These are phyloP conservation scores for Trichosporon ovoides DNA, from an alignment of 1,284 basidiomycete species.

Conservation along the genomic window DNA sequence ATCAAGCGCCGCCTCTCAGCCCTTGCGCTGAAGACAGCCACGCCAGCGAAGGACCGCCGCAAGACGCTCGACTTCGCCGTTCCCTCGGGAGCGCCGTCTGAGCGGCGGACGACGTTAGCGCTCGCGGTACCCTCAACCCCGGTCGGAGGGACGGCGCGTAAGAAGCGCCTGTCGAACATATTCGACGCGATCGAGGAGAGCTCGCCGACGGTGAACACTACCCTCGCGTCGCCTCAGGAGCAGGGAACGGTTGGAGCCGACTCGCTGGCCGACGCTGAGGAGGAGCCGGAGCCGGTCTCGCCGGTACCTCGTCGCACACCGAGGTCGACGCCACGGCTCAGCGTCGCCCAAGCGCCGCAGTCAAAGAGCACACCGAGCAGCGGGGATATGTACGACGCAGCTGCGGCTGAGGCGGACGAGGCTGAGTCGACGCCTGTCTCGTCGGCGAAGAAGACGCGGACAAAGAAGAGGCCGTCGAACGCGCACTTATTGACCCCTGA, in stretches of 20 bases:
- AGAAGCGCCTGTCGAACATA: not conserved
- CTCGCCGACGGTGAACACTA: not conserved
- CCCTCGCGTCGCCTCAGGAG: not conserved
- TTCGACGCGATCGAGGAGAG: not conserved
- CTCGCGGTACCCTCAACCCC: not conserved
- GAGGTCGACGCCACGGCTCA: too few species aligned
- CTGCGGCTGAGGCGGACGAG: not conserved
- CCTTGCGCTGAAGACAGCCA: slow-evolving; percentile 22
- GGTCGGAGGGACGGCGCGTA: not conserved
- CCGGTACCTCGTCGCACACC: not conserved
- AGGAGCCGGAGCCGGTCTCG: not conserved
- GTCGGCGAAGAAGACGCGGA: not conserved
- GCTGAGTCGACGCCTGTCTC: not conserved
- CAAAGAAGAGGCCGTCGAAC: not conserved
- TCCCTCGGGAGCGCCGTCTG: too few species aligned
- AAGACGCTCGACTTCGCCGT: slow-evolving; percentile 11
- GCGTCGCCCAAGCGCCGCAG: not conserved
- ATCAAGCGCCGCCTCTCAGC: slow-evolving; percentile 30
- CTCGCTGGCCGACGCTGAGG: not conserved
- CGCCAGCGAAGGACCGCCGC: slow-evolving; percentile 27
- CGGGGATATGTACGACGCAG: not conserved
- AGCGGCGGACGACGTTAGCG: not conserved
- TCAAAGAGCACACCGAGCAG: not conserved
- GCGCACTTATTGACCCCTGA: slow-evolving; percentile 3
- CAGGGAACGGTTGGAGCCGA: not conserved